A percentile compares a stretch with the other conserved stretches of the same genome.
phyloP scores from a whole-genome alignment of 2,329 filamentous ascomycete genomes.

The Epichloe sibirici region DNA sequence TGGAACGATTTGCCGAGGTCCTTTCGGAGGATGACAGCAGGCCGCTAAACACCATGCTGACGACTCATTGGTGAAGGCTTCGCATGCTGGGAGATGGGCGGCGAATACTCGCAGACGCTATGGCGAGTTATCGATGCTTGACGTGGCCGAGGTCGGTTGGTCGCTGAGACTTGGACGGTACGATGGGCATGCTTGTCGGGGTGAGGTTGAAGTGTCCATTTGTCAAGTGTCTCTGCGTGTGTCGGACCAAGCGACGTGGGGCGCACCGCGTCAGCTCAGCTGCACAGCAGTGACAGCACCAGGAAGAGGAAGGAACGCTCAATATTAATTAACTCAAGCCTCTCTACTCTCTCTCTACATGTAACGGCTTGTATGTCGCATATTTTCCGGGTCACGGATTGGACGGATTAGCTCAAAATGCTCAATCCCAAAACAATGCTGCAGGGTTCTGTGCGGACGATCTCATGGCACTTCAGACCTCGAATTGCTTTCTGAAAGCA shows the following conservation, averaged over 20 bases:
- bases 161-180: background rate
- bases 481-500: no score
- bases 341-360: no score
- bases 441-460: no score
- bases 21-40: slow-evolving; percentile 33
- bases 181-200: background rate
- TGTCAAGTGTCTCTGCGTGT: background rate
- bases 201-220: background rate
- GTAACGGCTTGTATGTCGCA: no score
- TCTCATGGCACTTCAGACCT: no score
- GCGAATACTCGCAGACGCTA: background rate
- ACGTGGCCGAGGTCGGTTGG: background rate
- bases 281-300: background rate
- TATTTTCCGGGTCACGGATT: no score
- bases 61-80: slow-evolving; percentile 21
- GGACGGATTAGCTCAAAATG: no score
- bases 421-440: no score
- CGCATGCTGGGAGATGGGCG: background rate
- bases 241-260: background rate
- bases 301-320: background rate
- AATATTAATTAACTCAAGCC: no score
- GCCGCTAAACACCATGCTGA: slow-evolving; percentile 36
- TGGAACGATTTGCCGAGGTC: slow-evolving; percentile 20
- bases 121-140: background rate
- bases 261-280: background rate